Base-by-base conservation (phyloP, 2,329 filamentous ascomycete genomes). In the Aureobasidium leucospermi region DNA sequence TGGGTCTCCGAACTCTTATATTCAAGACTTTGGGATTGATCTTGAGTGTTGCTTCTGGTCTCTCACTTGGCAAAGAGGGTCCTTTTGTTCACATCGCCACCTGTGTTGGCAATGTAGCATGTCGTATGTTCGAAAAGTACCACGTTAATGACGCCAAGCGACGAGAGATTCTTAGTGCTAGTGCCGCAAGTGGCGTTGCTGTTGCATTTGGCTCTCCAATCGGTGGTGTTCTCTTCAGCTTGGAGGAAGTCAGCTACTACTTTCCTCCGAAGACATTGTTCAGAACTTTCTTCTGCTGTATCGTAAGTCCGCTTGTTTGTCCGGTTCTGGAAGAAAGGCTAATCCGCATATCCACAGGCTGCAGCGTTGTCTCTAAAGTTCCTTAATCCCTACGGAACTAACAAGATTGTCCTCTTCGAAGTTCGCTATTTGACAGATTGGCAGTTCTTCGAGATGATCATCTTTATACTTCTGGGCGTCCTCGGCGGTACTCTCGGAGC, bases 41-140 rank as follows among this genome's bases (percentile, higher is more conserved):
- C 61, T 79, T 97, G 60, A 95, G 90, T 70, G 91, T 97, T 41
- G 88, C 91, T 1, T 97, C 94, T 2, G 94, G 94, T 4, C 80
- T 99, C 62, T 96, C 91, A 70, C 79, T 99, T 43, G 94, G 94
- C 31, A 99, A 99, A 71, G 94, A 96, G 73, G 86, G 93, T 0
- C 94, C 94, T 0, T 97, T 93, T 68, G 94, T 99, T n/a, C 94
- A 99, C 72, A 96, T 97, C 68, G 91, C 92, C 0, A 89, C 93
- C 1, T 96, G 93, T 66, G 87, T 97, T 23, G 94, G 94, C 61
- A 99, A 99, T 67, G 96, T 99, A 70, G 85, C 88, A 34, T 96
- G 93, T 68, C 89, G 94, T 69, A 73, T 97, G n/a, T 97, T 97
- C 67, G 77, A 84, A 62, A 99, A 99, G 71, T 99, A 97, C 72